Conservation (phyloP, 73 alveolate genomes). For the Paramecium caudatum region DNA sequence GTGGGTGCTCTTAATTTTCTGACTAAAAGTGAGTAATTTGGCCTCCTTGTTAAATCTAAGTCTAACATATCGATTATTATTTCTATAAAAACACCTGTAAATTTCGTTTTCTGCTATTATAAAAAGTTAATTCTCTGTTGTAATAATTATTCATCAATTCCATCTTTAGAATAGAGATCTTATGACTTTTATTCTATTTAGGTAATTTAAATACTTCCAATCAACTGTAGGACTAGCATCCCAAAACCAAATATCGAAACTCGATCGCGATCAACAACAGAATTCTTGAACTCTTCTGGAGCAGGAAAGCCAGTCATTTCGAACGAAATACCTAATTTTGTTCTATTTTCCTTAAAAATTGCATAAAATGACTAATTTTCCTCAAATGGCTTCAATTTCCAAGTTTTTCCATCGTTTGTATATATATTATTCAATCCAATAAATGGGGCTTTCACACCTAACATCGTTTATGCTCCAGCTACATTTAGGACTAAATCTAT, state of each 20-base stretch:
- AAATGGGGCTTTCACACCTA: background rate
- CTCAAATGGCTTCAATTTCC: slow-evolving; percentile 5
- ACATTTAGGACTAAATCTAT: background rate
- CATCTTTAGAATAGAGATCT: background rate
- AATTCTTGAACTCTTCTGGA: background rate
- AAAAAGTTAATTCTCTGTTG: background rate
- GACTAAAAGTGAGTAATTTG: background rate
- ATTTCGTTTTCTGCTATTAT: background rate
- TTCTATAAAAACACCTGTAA: background rate
- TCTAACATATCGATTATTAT: background rate
- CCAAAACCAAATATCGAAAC: background rate
- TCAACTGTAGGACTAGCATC: background rate
- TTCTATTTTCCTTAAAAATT: background rate
- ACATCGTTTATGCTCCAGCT: background rate
- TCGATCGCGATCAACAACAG: background rate
- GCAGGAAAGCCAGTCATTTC: slow-evolving; percentile 8
- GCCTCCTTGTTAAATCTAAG: slow-evolving; percentile 15
- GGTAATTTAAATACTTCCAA: background rate
- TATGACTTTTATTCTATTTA: background rate
- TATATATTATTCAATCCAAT: background rate
- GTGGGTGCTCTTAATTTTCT: background rate
- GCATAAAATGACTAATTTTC: background rate
- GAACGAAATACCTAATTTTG: background rate
- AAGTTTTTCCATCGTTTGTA: background rate
- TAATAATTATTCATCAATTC: background rate